Base-by-base conservation (phyloP, 192 early-diverging fungal genomes). In the Coemansia sp. region DNA sequence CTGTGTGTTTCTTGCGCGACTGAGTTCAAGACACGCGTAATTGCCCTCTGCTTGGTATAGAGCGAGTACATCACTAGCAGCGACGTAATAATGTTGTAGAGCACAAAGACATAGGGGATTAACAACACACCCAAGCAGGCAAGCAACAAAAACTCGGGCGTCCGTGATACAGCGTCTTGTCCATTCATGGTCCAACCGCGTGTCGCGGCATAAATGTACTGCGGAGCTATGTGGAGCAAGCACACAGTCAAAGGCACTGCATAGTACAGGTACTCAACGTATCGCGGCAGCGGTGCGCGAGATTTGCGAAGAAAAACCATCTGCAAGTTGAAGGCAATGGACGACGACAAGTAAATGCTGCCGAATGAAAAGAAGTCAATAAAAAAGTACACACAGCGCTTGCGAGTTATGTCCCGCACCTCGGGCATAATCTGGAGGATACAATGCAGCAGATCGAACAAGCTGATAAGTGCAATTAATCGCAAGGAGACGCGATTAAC, bases 321-420 rank as follows among this genome's bases (percentile, higher is more conserved):
- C 19, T 78, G 76, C 53, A 78, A 26, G 42, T 78, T 78, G 42
- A 74, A 78, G 6, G 76, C 76, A 42, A 78, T 74, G 1, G 76
- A 60, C 2, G 72, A 67, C 23, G 76, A 78, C 52, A 78, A 23
- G 23, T 78, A 78, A 8, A 73, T 64, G 46, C 64, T 67, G 6
- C 53, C 23, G 2, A 19, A 69, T 3, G 57, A 66, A 28, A 59
- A 69, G 16, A 62, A 66, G 16, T 78, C 61, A 11, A 67, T 60
- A 17, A 78, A 68, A 16, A 67, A 73, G 2, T 21, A 33, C 9
- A 10, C 7, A 10, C 17, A 11, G 17, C 59, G 71, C 26, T 64
- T 67, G 3, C 26, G 0, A 0, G 19, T 11, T 8, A 26, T 17
- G 7, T 13, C 6, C 14, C 6, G 7, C 2, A 0, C 2, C 7